Evolutionary conservation across 2,329 filamentous ascomycete genomes (phyloP), one percentile per base, ranked within the genome.

Genomic region (Coniochaeta hoffmannii): DNA sequence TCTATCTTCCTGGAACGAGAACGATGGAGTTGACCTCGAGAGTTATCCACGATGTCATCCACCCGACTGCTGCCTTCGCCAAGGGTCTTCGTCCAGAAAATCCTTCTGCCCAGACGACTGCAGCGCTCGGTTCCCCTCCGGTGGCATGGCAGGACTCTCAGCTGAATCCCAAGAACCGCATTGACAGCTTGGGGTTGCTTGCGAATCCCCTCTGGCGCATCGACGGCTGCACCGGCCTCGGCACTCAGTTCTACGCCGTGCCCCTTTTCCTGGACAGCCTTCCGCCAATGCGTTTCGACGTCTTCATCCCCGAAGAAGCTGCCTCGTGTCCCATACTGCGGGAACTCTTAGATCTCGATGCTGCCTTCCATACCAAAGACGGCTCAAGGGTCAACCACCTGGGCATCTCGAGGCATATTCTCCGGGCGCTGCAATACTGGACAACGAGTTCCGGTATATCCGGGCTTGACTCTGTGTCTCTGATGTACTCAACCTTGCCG

Each of bases 151-250:
- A 67, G 12, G 58, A 64, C 3, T 84, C 81, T 5, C 66, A 71
- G 38, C 69, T 84, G 41, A 85, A 85, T 59, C 82, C 81, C 8
- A 82, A 81, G 64, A 85, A 83, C 62, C 75, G 81, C 57, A 78
- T 85, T 63, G 75, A 84, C 63, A 82, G 79, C 59, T 74, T 85
- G 15, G 73, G 72, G 2, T 66, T 70, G 8, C 73, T 74, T 2
- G 52, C 61, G 14, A 61, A 68, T 0, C 74, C 80, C 1, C 65
- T 79, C 8, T 86, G 82, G 81, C 74, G 78, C 32, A 76, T 86
- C 50, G 81, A 85, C 60, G 81, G 82, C 51, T 80, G 76, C 61
- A 77, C 78, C 22, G 77, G 75, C 17, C 72, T 80, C 55, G 82
- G 81, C 4, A 82, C 78, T 11, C 81, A 83, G 64, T 81, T 78